Conservation (phyloP, 768 basidiomycete species). For the Zangia roseola region DNA sequence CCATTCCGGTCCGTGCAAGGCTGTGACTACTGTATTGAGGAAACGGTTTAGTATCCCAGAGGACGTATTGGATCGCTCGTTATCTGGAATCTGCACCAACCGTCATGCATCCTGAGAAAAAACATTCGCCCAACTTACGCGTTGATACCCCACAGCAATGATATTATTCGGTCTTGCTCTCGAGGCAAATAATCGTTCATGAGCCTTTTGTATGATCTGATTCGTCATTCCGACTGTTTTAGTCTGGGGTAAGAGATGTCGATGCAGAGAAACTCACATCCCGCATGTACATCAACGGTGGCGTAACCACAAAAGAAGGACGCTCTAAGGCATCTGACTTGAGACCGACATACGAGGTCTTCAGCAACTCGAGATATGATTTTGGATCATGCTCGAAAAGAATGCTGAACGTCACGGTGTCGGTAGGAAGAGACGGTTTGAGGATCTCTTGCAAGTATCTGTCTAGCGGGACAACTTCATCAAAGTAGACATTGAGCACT, state of each 20-base stretch:
- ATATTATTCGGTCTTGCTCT: slow-evolving; percentile 50
- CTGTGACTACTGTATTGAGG: slow-evolving; percentile 74
- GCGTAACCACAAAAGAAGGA: slow-evolving; percentile 29
- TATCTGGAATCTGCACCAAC: slow-evolving; percentile 21
- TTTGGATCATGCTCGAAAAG: slow-evolving; percentile 22
- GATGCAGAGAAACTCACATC: slow-evolving; percentile 40
- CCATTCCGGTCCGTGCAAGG: slow-evolving; percentile 67
- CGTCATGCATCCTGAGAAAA: background rate
- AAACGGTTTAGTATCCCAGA: slow-evolving; percentile 55
- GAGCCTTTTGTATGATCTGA: slow-evolving; percentile 63
- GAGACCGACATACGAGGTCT: slow-evolving; percentile 46
- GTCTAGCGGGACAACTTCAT: slow-evolving; percentile 38
- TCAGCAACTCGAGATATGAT: slow-evolving; percentile 39
- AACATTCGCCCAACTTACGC: slow-evolving; percentile 36
- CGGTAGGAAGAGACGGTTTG: slow-evolving; percentile 13
- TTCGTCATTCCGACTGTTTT: background rate
- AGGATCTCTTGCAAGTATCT: slow-evolving; percentile 42
- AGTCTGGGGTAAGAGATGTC: background rate
- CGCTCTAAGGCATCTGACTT: slow-evolving; percentile 21
- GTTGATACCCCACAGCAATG: slow-evolving; percentile 63
- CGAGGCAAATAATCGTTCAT: slow-evolving; percentile 49
- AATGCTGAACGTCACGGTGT: slow-evolving; percentile 1
- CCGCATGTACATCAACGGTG: slow-evolving; percentile 50
- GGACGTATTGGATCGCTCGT: slow-evolving; percentile 40
- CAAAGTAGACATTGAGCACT: slow-evolving; percentile 46